Base-by-base conservation (phyloP, 2,329 filamentous ascomycete genomes). In the Grosmannia huntii region DNA sequence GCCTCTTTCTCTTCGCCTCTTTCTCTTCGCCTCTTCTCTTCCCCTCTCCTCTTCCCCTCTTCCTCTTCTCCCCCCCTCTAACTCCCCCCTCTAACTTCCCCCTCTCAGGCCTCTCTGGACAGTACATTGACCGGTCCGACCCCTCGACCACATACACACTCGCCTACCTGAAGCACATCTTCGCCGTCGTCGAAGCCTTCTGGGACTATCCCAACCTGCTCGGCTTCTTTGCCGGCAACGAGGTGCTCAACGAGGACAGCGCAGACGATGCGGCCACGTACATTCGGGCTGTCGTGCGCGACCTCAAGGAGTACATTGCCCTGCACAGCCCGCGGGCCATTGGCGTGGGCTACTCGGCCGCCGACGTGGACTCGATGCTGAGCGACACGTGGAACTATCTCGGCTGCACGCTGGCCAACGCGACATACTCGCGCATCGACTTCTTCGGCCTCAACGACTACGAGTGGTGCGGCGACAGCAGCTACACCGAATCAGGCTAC, bases 201-300 rank as follows among this genome's bases (percentile, higher is more conserved):
- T 80, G 86, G 53, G 72, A 78, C 55, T 95, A 86, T 68, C 81
- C 90, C 71, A 95, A 95, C 69, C 78, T 87, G 2, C 82, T 89
- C 12, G 90, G 87, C 46, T 87, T 92, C 69, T 92, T 95, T 66
- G 80, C 95, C 60, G 90, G 89, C 62, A 96, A 96, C 67, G 90
- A 95, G 70, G 87, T 94, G 58, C 82, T 95, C 65, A 86, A 85
- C 44, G 76, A 73, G 49, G 73, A 73, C 61, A 76, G 77, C 61
- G 76, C 81, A 64, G 82, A 79, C 49, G 66, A 72, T 23, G 86
- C 86, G 36, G 89, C 89, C 11, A 87, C 89, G 2, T 95, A 85
- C 68, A 83, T 95, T 72, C 90, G 95, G 70, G 85, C 89, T 53
- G 87, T 89, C 28, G 81, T 84, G 46, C 82, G 86, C 60, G 89